Base-by-base conservation (phyloP, 345 rosid species). In the Firmiana major region DNA sequence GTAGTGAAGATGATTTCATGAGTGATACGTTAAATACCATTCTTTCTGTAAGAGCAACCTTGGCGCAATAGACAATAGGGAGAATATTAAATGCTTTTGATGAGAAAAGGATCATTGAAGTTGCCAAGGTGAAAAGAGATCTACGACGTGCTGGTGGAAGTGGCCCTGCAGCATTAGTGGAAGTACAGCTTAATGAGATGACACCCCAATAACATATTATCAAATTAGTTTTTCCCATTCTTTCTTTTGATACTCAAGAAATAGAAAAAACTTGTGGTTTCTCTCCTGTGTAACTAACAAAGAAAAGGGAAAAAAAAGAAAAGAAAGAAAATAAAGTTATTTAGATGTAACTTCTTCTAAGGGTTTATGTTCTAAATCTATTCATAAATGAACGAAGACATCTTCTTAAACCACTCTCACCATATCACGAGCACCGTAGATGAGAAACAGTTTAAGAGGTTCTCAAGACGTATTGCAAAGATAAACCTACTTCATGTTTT, bases 91-190 rank as follows among this genome's bases (percentile, higher is more conserved):
- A 89, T 49, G 94, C 95, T 81, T 88, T 89, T 43, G 99, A 88
- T 74, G 97, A 89, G 81, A 93, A 96, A 49, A 90, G 89, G 87
- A 91, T 86, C 99, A 96, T 96, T 38, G 97, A 85, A 67, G 90
- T 89, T 80, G 97, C 88, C 90, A 96, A 76, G 59, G 88, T 88
- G 81, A 90, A 92, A 75, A 96, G 97, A 16, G 97, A 93, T 81
- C 99, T 89, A 76, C 94, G 83, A 24, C 90, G 78, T 16, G 99
- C 89, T 60, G 98, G 89, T 48, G 91, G 97, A 76, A 96, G 88
- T 60, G 89, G 86, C 73, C 90, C 99, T 93, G 90, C 77, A 85
- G 88, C 64, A 79, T 51, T 58, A 71, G 66, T 12, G 11, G 38
- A 79, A 26, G 19, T 42, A 42, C 21, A 17, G 43, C 24, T 42